These are phyloP conservation scores for Coelastrella sp. DNA, from an alignment of 139 green algal species.

Conservation along the genomic window DNA sequence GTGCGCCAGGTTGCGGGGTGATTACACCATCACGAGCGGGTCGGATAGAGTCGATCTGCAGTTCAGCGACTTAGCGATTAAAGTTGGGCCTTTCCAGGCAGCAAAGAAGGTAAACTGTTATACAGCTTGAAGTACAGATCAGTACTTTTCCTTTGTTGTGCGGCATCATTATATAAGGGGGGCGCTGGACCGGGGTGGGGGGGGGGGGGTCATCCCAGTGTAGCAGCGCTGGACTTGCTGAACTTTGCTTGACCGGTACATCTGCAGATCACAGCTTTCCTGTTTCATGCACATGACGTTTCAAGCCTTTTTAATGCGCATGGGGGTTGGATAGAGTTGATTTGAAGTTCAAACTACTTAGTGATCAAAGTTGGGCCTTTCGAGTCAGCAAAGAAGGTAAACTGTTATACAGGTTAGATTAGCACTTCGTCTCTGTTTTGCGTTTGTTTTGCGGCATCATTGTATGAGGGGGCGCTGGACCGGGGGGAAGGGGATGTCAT, in stretches of 20 bases:
- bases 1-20: conserved; percentile 47
- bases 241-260: too few species aligned
- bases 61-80: conserved; percentile 48
- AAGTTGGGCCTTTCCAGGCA: conserved; percentile 51
- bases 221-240: too few species aligned
- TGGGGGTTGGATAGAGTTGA: not conserved
- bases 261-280: too few species aligned
- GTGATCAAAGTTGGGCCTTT: conserved; percentile 47
- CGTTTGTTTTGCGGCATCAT: not conserved
- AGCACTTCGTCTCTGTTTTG: not conserved
- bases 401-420: not conserved
- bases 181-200: too few species aligned
- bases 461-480: not conserved
- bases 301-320: not conserved
- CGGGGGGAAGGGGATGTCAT: too few species aligned
- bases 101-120: conserved; percentile 41
- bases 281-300: too few species aligned
- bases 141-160: not conserved
- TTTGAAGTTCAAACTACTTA: conserved; percentile 48
- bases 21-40: conserved; percentile 17
- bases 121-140: not conserved
- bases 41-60: conserved; percentile 32
- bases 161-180: not conserved
- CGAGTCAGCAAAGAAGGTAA: conserved; percentile 47
- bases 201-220: too few species aligned